A percentile compares a stretch with the other conserved stretches of the same genome.
Evolutionary conservation across 768 basidiomycete genomes (phyloP).

Genomic region (Collybiopsis luxurians): DNA sequence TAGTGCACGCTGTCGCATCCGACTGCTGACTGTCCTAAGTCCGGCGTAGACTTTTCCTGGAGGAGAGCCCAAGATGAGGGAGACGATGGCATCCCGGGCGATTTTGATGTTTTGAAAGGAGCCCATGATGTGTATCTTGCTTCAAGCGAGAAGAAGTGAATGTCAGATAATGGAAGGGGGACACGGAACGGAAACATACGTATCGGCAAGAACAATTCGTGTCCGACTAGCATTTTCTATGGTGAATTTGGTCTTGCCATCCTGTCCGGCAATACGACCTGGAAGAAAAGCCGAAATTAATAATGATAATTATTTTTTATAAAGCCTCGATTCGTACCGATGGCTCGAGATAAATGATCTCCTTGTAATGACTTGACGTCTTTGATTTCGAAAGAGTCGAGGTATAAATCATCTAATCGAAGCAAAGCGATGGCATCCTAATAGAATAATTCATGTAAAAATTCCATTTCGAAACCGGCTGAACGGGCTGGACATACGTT

Average conservation of each 20-base stretch:
- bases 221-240: conserved; percentile 97
- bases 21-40: conserved; percentile 84
- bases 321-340: conserved; percentile 49
- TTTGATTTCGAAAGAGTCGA: conserved; percentile 98
- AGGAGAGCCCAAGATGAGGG: conserved; percentile 91
- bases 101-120: conserved; percentile 99
- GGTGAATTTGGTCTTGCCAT: conserved; percentile 98
- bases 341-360: conserved; percentile 97
- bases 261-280: conserved; percentile 98
- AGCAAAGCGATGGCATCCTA: conserved; percentile 96
- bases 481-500: conserved; percentile 51
- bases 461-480: neutral
- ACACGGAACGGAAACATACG: conserved; percentile 57
- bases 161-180: neutral
- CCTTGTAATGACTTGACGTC: conserved; percentile 98
- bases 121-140: conserved; percentile 98
- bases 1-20: conserved; percentile 90
- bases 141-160: conserved; percentile 28
- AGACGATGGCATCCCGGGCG: conserved; percentile 94
- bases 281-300: conserved; percentile 11
- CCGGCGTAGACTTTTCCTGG: conserved; percentile 94
- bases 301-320: too few species aligned
- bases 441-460: neutral
- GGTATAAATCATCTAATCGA: conserved; percentile 93
- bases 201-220: conserved; percentile 97